Evolutionary conservation across 2,329 filamentous ascomycete genomes (phyloP), one percentile per base, ranked within the genome.

Genomic region (Cytospora mali): DNA sequence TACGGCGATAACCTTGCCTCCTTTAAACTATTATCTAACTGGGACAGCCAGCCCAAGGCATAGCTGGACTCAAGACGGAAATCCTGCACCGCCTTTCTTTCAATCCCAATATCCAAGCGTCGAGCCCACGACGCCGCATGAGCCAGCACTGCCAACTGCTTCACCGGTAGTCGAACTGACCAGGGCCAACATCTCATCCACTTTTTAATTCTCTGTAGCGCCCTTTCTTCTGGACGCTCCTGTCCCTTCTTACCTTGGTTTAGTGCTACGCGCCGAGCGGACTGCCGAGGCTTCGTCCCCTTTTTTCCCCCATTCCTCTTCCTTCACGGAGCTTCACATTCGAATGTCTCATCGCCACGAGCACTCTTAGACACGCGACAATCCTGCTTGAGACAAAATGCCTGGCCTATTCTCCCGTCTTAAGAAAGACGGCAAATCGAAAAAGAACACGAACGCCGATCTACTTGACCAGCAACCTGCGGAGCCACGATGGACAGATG

Each of bases 401-500:
- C n/a, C 42, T 23, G 63, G 84, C 70, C 75, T 87, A 67, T 86
- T 87, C 71, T 84, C 84, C 66, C 82, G 83, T 70, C 79, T 94
- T 76, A 92, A 92, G 82, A 93, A 89, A 79, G 91, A 95, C 79
- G 83, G 82, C 73, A 88, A 86, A 75, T 77, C 79, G 64, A 91
- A 90, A 77, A 93, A 93, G 78, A 84, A 82, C 61, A 79, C 82
- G 66, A 76, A 81, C 66, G 77, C 83, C 66, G 75, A 82, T 59
- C 74, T 79, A 18, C 73, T 80, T 55, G 76, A 84, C 64, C 78
- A 82, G 67, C 77, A 81, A 28, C 85, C 88, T 42, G 77, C 82
- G 65, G 92, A 93, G 77, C 91, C 90, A 61, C 85, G 84, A 75
- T 97, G 92, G 90, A 90, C 92, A 65, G 91, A 97, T 75, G 90